phyloP scores from a whole-genome alignment of 148 eudicot genomes.

The Vaccinium corymbosum region DNA sequence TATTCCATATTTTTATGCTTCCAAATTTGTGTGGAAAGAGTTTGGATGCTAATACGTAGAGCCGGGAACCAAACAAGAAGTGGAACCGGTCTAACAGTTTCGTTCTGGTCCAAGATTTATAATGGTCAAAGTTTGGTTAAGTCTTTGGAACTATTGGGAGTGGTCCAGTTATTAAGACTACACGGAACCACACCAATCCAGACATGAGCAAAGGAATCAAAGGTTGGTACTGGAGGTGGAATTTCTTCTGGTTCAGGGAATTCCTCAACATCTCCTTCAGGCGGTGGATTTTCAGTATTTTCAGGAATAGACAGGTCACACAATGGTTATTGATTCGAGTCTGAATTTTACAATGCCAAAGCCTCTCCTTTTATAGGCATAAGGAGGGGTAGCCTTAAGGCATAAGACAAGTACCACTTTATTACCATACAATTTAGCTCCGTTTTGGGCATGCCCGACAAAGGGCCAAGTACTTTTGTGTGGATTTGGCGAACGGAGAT shows the following conservation, averaged over 20 bases:
- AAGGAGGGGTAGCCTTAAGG: too few relatives aligned
- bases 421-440: not conserved
- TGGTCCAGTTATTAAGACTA: not conserved
- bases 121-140: too few relatives aligned
- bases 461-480: not conserved
- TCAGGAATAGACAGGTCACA: too few relatives aligned
- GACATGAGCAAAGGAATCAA: not conserved
- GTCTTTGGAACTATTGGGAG: not conserved
- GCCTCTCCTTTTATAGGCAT: too few relatives aligned
- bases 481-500: not conserved
- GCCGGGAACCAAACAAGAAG: not conserved
- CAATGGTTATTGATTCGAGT: too few relatives aligned
- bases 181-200: not conserved
- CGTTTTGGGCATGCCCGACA: not conserved
- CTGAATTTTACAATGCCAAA: too few relatives aligned
- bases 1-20: not conserved
- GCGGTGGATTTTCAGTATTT: too few relatives aligned
- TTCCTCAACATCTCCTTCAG: too few relatives aligned
- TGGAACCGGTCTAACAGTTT: not conserved
- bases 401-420: too few relatives aligned
- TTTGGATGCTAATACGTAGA: not conserved
- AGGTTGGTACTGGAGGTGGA: too few relatives aligned
- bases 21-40: not conserved
- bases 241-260: too few relatives aligned
- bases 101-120: not conserved